A percentile compares a stretch with the other conserved stretches of the same genome.
Conservation (phyloP, 176 grass and related monocot genomes). For the Alopecurus myosuroides region DNA sequence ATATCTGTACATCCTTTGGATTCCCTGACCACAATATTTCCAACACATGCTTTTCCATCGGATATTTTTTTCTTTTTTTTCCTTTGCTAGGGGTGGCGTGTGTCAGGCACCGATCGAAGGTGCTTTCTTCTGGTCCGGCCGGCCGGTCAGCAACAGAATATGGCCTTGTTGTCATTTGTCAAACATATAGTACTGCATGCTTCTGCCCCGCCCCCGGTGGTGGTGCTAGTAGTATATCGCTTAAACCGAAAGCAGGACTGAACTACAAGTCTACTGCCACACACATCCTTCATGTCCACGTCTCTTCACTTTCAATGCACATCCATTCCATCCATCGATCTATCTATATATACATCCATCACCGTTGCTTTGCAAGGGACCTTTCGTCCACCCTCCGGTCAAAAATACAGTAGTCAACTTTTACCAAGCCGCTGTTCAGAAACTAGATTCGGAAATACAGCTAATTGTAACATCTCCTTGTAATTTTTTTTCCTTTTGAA, state of each 20-base stretch:
- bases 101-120: background rate
- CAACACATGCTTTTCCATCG: background rate
- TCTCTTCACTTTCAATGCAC: conserved; percentile 1
- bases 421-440: background rate
- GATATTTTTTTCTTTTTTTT: no score
- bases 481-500: no score
- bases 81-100: background rate
- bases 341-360: background rate
- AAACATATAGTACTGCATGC: conserved; percentile 2
- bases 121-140: conserved; percentile 3
- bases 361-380: background rate
- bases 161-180: conserved; percentile 12
- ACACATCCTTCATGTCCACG: conserved; percentile 11
- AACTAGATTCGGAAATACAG: background rate
- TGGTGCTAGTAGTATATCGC: background rate
- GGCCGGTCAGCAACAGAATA: conserved; percentile 6
- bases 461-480: no score
- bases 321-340: background rate
- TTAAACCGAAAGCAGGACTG: background rate
- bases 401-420: background rate
- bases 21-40: background rate
- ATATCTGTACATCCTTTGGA: background rate
- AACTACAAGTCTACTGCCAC: conserved; percentile 13
- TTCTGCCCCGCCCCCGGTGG: background rate
- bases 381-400: background rate